Evolutionary conservation across 306 rosid genomes (phyloP), one percentile per base, ranked within the genome.

Genomic region (Quercus suber): DNA sequence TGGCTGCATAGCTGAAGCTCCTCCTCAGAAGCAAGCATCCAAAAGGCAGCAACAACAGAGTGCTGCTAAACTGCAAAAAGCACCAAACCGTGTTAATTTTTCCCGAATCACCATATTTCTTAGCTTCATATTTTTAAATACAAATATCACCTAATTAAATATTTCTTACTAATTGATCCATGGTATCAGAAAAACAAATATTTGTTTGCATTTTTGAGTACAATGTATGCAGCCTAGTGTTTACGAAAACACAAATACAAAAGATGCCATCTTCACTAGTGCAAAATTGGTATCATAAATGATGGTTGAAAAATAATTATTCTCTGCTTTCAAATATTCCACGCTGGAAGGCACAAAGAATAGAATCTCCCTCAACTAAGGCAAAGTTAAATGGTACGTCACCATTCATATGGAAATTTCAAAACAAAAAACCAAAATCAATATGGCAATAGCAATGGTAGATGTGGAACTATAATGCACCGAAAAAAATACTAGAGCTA

Each of bases 1-100:
- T 5, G 65, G 5, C 65, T 58, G 31, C 1, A 21, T 58, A 13
- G 65, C 30, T 21, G 65, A 21, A 23, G 33, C 33, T 3, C 12
- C 31, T 9, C 3, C 17, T 84, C 83, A 84, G 71, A 84, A 84
- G 80, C 88, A 84, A 74, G 78, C 88, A 6, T 84, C 88, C 78
- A 81, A 74, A 56, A 78, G 69, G 78, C 83, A 73, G 77, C 88
- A 85, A 45, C 85, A 85, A 79, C 85, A 85, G n/a, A 85, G 88
- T 23, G 83, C 85, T 33, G 85, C 85, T 72, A 85, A 65, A 78
- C 88, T 85, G 78, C 78, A 55, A 18, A 6, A 35, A 31, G 41
- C 43, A 3, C 17, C 25, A 33, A n/a, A 49, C 19, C 2, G 4
- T 12, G 60, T 31, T 20, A 60, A 58, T 10, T 51, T 10, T 6